Percentiles rank a stretch among this genome's conserved stretches.
These are phyloP conservation scores for Trametopsis cervina DNA, from an alignment of 768 basidiomycete species.

Conservation along the genomic window DNA sequence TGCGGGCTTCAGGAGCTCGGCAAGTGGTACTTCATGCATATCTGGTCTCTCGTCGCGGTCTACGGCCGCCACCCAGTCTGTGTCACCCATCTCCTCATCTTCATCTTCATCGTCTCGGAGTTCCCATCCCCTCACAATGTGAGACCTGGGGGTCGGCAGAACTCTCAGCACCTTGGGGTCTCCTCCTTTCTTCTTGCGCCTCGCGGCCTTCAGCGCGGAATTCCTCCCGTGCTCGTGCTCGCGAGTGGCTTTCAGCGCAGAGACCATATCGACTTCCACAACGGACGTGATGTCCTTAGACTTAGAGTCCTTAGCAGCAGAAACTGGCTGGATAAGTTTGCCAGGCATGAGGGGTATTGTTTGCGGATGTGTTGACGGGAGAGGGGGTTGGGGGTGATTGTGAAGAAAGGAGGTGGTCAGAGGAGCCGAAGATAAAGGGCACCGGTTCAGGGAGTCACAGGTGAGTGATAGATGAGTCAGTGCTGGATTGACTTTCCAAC, in stretches of 20 bases:
- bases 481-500: no score
- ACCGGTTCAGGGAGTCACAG: neutral
- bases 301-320: neutral
- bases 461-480: neutral
- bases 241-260: constrained; percentile 1
- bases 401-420: neutral
- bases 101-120: constrained; percentile 6
- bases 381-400: neutral
- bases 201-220: neutral
- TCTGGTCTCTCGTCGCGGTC: constrained; percentile 12
- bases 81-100: constrained; percentile 1
- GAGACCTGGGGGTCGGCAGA: neutral
- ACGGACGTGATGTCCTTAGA: neutral
- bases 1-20: constrained; percentile 20
- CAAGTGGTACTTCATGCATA: constrained; percentile 19
- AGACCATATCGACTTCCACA: neutral
- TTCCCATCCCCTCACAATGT: constrained; percentile 1
- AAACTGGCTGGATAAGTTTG: neutral
- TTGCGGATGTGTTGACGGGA: neutral
- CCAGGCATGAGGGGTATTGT: neutral
- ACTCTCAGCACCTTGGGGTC: neutral
- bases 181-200: neutral
- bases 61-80: constrained; percentile 4
- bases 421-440: neutral
- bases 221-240: constrained; percentile 3